Evolutionary conservation across 352 stramenopile genomes (phyloP).

Genomic region (Phytophthora sp.): DNA sequence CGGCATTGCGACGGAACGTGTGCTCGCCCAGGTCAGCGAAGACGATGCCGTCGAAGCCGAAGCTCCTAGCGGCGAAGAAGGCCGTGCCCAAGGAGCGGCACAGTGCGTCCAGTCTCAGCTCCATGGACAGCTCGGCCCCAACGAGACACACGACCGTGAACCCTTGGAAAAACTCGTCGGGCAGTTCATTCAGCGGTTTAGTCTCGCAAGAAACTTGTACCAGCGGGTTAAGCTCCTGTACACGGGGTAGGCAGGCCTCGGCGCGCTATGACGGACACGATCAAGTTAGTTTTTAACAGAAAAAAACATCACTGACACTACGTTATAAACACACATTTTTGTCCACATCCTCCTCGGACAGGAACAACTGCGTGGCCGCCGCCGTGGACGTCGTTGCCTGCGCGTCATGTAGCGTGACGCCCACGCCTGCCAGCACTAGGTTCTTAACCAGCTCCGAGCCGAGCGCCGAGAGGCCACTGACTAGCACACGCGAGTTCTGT

Average conservation of each 20-base stretch:
- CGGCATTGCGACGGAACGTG: constrained; percentile 59
- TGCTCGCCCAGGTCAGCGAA: constrained; percentile 82
- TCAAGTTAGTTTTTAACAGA: not conserved
- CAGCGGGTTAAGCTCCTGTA: constrained; percentile 96
- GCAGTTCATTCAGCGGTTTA: constrained; percentile 45
- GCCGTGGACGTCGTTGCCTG: constrained; percentile 47
- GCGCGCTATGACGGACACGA: constrained; percentile 51
- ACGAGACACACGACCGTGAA: constrained; percentile 90
- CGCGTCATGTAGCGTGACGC: constrained; percentile 93
- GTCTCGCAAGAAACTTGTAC: constrained; percentile 88
- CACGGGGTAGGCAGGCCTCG: constrained; percentile 74
- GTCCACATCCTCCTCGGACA: constrained; percentile 68
- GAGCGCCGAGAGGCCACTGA: constrained; percentile 86
- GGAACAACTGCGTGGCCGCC: constrained; percentile 88
- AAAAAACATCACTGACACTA: too few species aligned
- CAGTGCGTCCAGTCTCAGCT: constrained; percentile 67
- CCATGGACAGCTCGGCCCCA: constrained; percentile 43
- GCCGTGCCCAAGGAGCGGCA: constrained; percentile 61
- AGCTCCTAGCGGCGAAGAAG: constrained; percentile 79
- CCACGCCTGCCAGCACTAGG: constrained; percentile 95
- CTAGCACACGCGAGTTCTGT: constrained; percentile 88
- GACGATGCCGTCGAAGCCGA: constrained; percentile 80
- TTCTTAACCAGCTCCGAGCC: constrained; percentile 97
- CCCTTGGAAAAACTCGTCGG: constrained; percentile 82
- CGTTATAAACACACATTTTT: constrained; percentile 70